These are phyloP conservation scores for Rhizopus sp. DNA, from an alignment of 371 early-diverging fungal genomes.

Conservation along the genomic window DNA sequence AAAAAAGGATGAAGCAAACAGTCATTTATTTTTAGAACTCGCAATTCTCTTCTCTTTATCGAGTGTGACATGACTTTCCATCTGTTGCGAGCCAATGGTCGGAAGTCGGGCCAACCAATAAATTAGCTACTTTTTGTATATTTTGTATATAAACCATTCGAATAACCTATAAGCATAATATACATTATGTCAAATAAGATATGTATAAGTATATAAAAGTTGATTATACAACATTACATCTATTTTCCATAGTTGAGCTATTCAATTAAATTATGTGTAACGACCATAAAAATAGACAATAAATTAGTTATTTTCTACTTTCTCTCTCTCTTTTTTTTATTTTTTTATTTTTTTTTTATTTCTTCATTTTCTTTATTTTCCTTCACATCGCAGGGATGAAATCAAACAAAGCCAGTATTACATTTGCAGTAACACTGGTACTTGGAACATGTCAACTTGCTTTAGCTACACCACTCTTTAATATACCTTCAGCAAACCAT, in stretches of 20 bases:
- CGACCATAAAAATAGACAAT: constrained; percentile 7
- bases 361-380: neutral
- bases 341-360: neutral
- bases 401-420: constrained; percentile 32
- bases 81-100: too few species aligned
- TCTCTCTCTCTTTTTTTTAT: neutral
- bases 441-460: constrained; percentile 43
- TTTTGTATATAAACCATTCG: too few species aligned
- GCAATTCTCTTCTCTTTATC: too few species aligned
- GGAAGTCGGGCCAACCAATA: too few species aligned
- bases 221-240: too few species aligned
- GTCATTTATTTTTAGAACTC: too few species aligned
- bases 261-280: constrained; percentile 5
- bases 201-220: too few species aligned
- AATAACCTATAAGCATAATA: too few species aligned
- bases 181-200: too few species aligned
- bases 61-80: too few species aligned
- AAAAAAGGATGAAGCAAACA: too few species aligned
- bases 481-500: constrained; percentile 20
- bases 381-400: constrained; percentile 15
- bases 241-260: neutral
- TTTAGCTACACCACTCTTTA: constrained; percentile 42
- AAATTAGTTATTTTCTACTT: neutral
- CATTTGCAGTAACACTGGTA: constrained; percentile 35
- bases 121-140: too few species aligned